phyloP scores from a whole-genome alignment of 2,329 filamentous ascomycete genomes.

The Canariomyces notabilis region DNA sequence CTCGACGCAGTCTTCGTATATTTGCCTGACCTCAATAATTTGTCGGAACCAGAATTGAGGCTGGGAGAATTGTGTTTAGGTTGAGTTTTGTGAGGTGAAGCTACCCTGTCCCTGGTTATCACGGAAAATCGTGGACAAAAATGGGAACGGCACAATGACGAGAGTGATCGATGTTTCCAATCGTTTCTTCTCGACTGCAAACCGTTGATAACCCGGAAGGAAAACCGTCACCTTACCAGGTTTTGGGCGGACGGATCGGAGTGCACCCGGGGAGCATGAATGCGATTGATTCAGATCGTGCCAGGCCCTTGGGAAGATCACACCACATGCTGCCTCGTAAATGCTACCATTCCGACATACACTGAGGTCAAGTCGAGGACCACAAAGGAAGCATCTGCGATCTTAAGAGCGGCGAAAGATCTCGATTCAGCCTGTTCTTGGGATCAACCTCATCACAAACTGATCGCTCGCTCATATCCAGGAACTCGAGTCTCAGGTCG shows the following conservation, averaged over 20 bases:
- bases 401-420: background rate
- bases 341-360: constrained; percentile 8
- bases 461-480: background rate
- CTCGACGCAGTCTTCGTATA: no score
- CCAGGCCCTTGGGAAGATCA: constrained; percentile 17
- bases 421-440: background rate
- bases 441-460: background rate
- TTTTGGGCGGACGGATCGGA: background rate
- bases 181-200: constrained; percentile 8
- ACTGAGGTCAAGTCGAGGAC: no score
- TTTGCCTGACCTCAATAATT: no score
- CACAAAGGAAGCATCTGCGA: background rate
- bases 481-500: no score
- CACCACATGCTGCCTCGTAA: constrained; percentile 17
- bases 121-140: constrained; percentile 1
- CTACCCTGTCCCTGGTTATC: no score
- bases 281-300: constrained; percentile 13
- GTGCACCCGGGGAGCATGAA: constrained; percentile 17
- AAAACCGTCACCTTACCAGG: constrained; percentile 5
- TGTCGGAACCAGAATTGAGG: no score
- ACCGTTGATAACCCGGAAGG: background rate
- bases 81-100: no score
- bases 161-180: background rate
- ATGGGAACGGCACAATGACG: constrained; percentile 4
- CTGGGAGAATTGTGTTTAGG: no score